Evolutionary conservation across 345 rosid genomes (phyloP), one percentile per base, ranked within the genome.

Genomic region (Ceriops tagal): DNA sequence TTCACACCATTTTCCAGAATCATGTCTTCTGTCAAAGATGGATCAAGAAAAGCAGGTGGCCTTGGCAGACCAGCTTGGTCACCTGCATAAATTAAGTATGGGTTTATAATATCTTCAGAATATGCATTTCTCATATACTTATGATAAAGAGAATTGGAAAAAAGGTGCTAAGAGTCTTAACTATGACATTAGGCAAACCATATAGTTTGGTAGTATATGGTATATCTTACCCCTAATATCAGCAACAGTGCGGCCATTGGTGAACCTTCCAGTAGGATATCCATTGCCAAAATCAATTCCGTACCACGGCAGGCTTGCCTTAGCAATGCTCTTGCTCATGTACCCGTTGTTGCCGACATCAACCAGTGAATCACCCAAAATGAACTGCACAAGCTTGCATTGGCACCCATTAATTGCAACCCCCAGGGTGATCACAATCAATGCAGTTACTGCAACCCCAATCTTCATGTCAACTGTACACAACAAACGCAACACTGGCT

Each of bases 201-300:
- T 13, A 11, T 43, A 11, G 5, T 43, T 43, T 43, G 49, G 49
- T 13, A 43, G 49, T 43, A 13, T 13, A 43, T 43, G 5, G 49
- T 11, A 53, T 26, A 30, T 24, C 58, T 69, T 82, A 91, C 97
- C 95, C 68, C 89, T 91, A 5, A 91, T 88, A 77, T 93, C 98
- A 31, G 98, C 83, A 55, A 91, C 96, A 0, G 97, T 91, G 3
- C 96, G 84, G 65, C 98, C 98, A 73, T 93, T 93, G 59, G 86
- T 84, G 85, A 89, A 93, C 81, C 98, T 85, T 16, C 98, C 98
- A 76, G 88, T 91, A 68, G 98, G 97, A 72, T 88, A 76, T 53
- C 97, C 97, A 66, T 86, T 83, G 53, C 92, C 97, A 53, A 91
- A 89, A 73, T 93, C 98, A 37, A 93, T 89, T 11, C 98, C 98